A percentile compares a stretch with the other conserved stretches of the same genome.
phyloP scores from a whole-genome alignment of 306 rosid species.

The Acmispon strigosus region DNA sequence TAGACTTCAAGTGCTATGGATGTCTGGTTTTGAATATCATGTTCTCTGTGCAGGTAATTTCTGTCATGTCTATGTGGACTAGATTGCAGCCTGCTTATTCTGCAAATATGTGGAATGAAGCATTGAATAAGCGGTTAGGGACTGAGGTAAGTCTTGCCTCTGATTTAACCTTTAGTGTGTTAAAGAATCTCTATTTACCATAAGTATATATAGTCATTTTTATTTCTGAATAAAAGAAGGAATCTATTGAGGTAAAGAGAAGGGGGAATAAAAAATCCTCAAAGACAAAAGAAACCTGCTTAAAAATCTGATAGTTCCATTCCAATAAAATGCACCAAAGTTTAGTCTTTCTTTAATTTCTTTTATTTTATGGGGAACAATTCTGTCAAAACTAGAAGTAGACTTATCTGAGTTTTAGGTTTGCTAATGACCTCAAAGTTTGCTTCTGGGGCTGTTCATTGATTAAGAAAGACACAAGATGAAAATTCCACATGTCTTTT shows the following conservation, averaged over 20 bases:
- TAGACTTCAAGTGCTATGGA: slow-evolving; percentile 23
- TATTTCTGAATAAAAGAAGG: not conserved
- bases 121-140: slow-evolving; percentile 81
- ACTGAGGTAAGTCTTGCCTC: slow-evolving; percentile 48
- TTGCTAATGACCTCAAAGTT: not conserved
- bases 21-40: slow-evolving; percentile 29
- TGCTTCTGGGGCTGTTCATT: not conserved
- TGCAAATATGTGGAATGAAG: slow-evolving; percentile 98
- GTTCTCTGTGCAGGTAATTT: slow-evolving; percentile 62
- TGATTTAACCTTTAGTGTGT: not conserved
- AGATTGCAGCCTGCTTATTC: slow-evolving; percentile 89
- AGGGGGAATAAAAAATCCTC: not conserved
- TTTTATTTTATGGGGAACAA: not conserved
- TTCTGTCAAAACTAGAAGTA: not conserved
- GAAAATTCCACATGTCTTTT: not conserved
- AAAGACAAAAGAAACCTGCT: not conserved
- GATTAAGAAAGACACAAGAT: not conserved
- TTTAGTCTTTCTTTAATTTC: not conserved
- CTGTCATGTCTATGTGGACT: slow-evolving; percentile 98
- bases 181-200: not conserved
- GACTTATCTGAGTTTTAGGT: no score
- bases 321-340: not conserved
- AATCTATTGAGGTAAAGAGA: no score
- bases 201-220: not conserved
- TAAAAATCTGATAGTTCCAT: not conserved